Evolutionary conservation across 805 yeast species (phyloP), one percentile per base, ranked within the genome.

Genomic region (Sungouiozyma intestinalis): DNA sequence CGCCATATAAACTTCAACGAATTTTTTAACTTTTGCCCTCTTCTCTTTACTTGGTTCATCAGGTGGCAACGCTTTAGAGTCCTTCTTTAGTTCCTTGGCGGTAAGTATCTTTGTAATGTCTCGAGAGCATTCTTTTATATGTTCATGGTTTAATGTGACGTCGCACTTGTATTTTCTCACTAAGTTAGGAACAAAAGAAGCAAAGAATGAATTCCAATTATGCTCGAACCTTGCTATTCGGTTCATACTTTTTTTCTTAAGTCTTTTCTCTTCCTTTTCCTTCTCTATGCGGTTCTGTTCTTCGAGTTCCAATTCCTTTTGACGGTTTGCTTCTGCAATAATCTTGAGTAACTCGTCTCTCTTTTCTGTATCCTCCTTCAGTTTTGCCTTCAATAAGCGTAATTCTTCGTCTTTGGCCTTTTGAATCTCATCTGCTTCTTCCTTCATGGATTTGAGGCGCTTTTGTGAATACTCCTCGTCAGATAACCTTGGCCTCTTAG

Each of bases 131-230:
- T 72, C 72, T 62, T 88, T 90, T 40, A 85, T 55, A 43, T 76
- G 71, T 3, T 83, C 94, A 44, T 76, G 78, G 3, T 86, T 87
- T 17, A 90, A 67, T 1, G 38, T 34, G 7, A 49, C 29, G 41
- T 77, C 79, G 2, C 67, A 57, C 48, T 76, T 81, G 58, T 81
- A 76, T 49, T 74, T 76, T 48, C 78, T 77, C 42, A 88, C 68
- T 54, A 83, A 61, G 53, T 87, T 86, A 8, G 97, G 97, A 9
- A 90, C 83, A 50, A 76, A 68, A 14, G 70, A 63, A 1, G 96
- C 97, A 57, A 90, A 76, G 38, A 58, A 59, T 21, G 50, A 58
- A 35, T 56, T 56, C 73, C 73, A 69, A 33, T 54, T 52, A 43
- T 52, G 57, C 39, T 57, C 62, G 35, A 55, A 32, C 39, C 48